Base-by-base conservation (phyloP, 371 early-diverging fungal species). In the Funneliformis caledonium region DNA sequence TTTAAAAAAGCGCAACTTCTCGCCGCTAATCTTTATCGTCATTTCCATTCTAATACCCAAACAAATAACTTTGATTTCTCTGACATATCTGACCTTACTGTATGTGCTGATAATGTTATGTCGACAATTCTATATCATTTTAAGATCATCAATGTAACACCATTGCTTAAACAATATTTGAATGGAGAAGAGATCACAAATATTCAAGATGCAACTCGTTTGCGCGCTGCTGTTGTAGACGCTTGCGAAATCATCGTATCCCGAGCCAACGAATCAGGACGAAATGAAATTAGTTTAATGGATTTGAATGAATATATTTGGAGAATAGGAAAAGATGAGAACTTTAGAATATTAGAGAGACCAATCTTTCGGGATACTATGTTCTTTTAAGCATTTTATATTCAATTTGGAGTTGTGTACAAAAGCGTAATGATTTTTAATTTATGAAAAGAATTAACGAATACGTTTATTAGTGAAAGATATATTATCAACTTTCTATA, bases 61-160 rank as follows among this genome's bases (percentile, higher is more conserved):
- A 64, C 33, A 11, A 37, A 82, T 1, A 81, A 81, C 10, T 95
- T 95, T 83, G 86, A 86, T 48, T 94, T 94, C 80, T 84, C 78
- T 6, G 94, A 94, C 70, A 88, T 93, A 47, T 81, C 87, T 59
- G 82, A 85, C 0, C 82, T 94, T 78, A 93, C 95, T 0, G 85
- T 94, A 33, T 93, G 93, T 83, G 90, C 91, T 0, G 94, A 94
- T 78, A 93, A 93, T 82, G 93, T 93, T 10, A 88, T 94, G 26
- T 94, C 94, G 9, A 90, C 93, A 2, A 82, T 94, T 82, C 82
- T 93, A 80, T 83, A 83, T 22, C 86, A 92, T 72, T 83, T 90
- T 7, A 90, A 90, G 6, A 81, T 91, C 9, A 64, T 93, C 64
- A 81, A 86, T 8, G 75, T 91, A 7, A 92, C 93, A 5, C 83